Percentiles rank a stretch among this genome's conserved stretches.
phyloP scores from a whole-genome alignment of 305 asterid genomes.

The Fraxinus floribunda region DNA sequence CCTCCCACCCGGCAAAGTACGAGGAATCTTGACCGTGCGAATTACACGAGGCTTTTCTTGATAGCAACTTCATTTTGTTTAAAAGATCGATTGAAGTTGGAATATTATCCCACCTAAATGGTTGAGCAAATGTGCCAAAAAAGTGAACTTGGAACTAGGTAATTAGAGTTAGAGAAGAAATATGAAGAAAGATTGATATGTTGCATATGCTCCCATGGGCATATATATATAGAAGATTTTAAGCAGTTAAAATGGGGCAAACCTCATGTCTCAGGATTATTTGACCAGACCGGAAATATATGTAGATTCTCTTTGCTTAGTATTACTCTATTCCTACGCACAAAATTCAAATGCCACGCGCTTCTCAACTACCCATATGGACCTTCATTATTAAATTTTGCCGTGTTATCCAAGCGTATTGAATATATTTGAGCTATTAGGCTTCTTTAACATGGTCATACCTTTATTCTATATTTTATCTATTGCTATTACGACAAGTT shows the following conservation, averaged over 20 bases:
- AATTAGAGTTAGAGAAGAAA: not conserved
- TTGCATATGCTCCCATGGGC: not conserved
- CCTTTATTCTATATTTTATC: not conserved
- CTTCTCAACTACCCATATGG: not conserved
- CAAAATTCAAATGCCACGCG: slow-evolving; percentile 8
- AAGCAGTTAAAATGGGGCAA: slow-evolving; percentile 18
- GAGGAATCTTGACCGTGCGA: slow-evolving; percentile 79
- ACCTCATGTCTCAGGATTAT: slow-evolving; percentile 2
- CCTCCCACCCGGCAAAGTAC: slow-evolving; percentile 75
- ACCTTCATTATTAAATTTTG: not conserved
- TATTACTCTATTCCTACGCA: not conserved
- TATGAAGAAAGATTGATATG: not conserved
- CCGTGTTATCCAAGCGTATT: slow-evolving; percentile 19
- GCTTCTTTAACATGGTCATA: not conserved
- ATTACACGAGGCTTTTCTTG: slow-evolving; percentile 54
- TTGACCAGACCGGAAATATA: slow-evolving; percentile 12
- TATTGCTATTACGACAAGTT: not conserved
- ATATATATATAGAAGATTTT: slow-evolving; percentile 30
- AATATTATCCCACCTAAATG: not conserved
- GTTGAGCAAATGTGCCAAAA: not conserved
- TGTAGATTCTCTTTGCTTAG: slow-evolving; percentile 8
- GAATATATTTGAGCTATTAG: not conserved
- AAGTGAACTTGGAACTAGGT: not conserved
- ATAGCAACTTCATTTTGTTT: slow-evolving; percentile 40
- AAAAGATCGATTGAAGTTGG: not conserved